phyloP scores from a whole-genome alignment of 2,329 filamentous ascomycete genomes.

The Graphilbum sp. region DNA sequence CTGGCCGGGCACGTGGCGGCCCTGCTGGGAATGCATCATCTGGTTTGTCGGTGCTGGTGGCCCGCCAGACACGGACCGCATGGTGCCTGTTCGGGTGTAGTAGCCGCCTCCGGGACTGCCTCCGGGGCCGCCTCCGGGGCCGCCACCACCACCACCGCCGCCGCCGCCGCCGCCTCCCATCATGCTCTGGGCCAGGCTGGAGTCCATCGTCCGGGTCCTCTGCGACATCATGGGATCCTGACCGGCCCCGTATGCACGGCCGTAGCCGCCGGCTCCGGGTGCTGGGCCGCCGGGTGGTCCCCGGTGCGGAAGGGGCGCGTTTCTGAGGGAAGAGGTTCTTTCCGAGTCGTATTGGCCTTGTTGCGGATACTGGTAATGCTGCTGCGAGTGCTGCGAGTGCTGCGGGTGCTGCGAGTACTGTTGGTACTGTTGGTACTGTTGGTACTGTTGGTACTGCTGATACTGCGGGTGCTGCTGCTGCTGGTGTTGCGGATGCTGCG shows the following conservation, averaged over 20 bases:
- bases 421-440: constrained; percentile 12
- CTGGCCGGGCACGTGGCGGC: constrained; percentile 27
- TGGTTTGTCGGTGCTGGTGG: constrained; percentile 26
- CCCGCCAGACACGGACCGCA: constrained; percentile 34
- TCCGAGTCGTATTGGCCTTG: constrained; percentile 21
- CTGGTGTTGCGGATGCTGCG: neutral
- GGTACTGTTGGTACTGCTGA: constrained; percentile 28
- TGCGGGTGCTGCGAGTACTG: constrained; percentile 6
- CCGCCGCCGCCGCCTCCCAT: too few species aligned
- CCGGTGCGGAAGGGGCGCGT: constrained; percentile 46
- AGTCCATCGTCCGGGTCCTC: constrained; percentile 26
- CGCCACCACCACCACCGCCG: too few species aligned
- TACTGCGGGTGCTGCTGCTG: neutral
- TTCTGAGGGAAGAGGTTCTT: constrained; percentile 53
- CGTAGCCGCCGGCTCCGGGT: constrained; percentile 13
- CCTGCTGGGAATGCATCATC: constrained; percentile 28
- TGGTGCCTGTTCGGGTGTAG: constrained; percentile 23
- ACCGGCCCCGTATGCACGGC: constrained; percentile 14
- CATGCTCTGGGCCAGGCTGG: constrained; percentile 21
- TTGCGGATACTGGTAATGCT: constrained; percentile 11
- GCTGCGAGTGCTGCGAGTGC: constrained; percentile 1
- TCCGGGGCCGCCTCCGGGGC: too few species aligned
- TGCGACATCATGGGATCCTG: constrained; percentile 13
- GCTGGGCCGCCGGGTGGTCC: constrained; percentile 18
- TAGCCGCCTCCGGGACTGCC: constrained; percentile 21